These are phyloP conservation scores for Pseudogymnoascus sp. DNA, from an alignment of 2,329 filamentous ascomycete genomes.

Conservation along the genomic window DNA sequence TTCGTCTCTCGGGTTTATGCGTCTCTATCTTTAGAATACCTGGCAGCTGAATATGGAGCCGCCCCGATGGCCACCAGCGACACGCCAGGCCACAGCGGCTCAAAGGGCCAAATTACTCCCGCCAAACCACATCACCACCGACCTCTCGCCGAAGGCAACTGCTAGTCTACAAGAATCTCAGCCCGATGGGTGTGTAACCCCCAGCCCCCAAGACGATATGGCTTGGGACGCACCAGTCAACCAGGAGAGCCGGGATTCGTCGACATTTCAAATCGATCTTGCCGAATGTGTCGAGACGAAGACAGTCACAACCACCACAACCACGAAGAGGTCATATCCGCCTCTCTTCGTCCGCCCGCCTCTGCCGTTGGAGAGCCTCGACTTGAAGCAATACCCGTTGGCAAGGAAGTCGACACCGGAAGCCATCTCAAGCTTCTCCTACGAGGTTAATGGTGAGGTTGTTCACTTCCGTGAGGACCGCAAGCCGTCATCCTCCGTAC, in stretches of 20 bases:
- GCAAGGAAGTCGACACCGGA: slow-evolving; percentile 74
- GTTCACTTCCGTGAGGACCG: slow-evolving; percentile 57
- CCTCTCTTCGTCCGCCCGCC: slow-evolving; percentile 71
- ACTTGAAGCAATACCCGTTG: slow-evolving; percentile 83
- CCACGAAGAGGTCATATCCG: slow-evolving; percentile 75
- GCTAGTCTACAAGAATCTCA: background rate
- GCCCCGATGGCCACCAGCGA: slow-evolving; percentile 5
- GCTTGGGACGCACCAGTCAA: background rate
- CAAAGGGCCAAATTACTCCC: background rate
- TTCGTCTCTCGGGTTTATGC: slow-evolving; percentile 3
- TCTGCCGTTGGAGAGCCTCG: slow-evolving; percentile 54
- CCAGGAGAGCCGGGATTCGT: slow-evolving; percentile 13
- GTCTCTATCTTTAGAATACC: slow-evolving; percentile 1
- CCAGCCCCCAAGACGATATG: background rate
- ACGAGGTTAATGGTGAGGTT: slow-evolving; percentile 55
- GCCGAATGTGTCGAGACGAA: slow-evolving; percentile 60
- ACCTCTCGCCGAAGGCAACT: background rate
- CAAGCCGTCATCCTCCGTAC: slow-evolving; percentile 14
- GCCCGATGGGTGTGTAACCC: background rate
- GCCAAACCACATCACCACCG: slow-evolving; percentile 1
- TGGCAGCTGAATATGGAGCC: slow-evolving; percentile 5
- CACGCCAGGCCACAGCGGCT: slow-evolving; percentile 4
- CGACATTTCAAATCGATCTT: slow-evolving; percentile 39
- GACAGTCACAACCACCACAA: slow-evolving; percentile 83
- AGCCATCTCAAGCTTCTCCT: slow-evolving; percentile 67